These are phyloP conservation scores for Colletotrichum liaoningense DNA, from an alignment of 2,329 filamentous ascomycete species.

Conservation along the genomic window DNA sequence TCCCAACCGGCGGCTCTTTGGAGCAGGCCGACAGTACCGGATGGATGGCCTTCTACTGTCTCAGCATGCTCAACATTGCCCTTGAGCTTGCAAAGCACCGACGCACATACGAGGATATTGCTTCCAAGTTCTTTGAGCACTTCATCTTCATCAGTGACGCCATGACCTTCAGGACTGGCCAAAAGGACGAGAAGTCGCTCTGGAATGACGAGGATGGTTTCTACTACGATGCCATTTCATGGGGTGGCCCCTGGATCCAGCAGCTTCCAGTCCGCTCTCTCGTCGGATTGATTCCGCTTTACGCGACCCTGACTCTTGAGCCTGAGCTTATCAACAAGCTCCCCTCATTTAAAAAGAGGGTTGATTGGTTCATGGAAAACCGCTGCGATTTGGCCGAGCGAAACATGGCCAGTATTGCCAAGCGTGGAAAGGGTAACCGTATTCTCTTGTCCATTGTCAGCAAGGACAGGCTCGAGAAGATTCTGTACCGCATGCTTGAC, in stretches of 20 bases:
- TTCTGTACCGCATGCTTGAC: conserved; percentile 91
- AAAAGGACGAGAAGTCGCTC: conserved; percentile 80
- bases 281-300: conserved; percentile 93
- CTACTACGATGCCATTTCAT: conserved; percentile 98
- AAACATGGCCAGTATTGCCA: conserved; percentile 93
- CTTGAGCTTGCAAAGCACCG: conserved; percentile 95
- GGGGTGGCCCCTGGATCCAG: conserved; percentile 92
- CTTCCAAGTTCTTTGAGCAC: conserved; percentile 98
- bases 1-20: conserved; percentile 91
- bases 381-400: conserved; percentile 87
- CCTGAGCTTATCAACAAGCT: conserved; percentile 93
- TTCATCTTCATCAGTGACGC: conserved; percentile 98
- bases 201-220: conserved; percentile 98
- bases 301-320: conserved; percentile 91
- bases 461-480: conserved; percentile 90
- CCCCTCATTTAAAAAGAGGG: conserved; percentile 90
- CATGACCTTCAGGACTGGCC: conserved; percentile 84
- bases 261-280: conserved; percentile 92
- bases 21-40: conserved; percentile 98
- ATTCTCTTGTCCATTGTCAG: conserved; percentile 91
- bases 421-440: conserved; percentile 89
- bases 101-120: conserved; percentile 95
- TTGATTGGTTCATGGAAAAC: conserved; percentile 95
- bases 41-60: conserved; percentile 98
- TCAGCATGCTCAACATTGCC: conserved; percentile 97